phyloP scores from a whole-genome alignment of 495 filamentous ascomycete genomes.

The Opeltia flavorubescens region DNA sequence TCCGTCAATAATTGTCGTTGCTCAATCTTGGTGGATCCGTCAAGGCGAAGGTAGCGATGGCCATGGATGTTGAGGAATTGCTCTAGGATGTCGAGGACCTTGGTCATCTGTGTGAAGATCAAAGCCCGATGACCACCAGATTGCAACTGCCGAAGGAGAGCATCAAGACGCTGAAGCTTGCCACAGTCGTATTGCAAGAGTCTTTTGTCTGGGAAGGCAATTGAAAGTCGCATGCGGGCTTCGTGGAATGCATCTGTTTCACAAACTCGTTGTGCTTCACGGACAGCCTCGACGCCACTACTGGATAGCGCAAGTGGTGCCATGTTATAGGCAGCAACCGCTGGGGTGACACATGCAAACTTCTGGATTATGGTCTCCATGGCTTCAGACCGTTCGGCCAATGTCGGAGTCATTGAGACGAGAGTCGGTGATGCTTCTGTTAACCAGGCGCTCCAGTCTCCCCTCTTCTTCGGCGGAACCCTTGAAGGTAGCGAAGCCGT shows the following conservation, averaged over 20 bases:
- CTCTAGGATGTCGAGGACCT: conserved; percentile 93
- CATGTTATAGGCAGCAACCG: conserved; percentile 68
- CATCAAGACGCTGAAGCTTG: conserved; percentile 84
- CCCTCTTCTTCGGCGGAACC: conserved; percentile 37
- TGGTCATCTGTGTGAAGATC: conserved; percentile 99
- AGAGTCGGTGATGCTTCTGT: conserved; percentile 55
- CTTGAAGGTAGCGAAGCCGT: conserved; percentile 37
- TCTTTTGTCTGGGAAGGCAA: conserved; percentile 92
- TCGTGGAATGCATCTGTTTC: conserved; percentile 82
- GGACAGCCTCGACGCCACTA: conserved; percentile 44
- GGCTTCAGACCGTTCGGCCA: conserved; percentile 53
- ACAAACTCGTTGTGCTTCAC: conserved; percentile 36
- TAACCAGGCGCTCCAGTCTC: conserved; percentile 54
- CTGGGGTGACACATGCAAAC: conserved; percentile 83
- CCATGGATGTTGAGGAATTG: conserved; percentile 97
- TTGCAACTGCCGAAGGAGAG: conserved; percentile 74
- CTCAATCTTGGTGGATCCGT: conserved; percentile 88
- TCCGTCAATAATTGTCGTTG: conserved; percentile 92
- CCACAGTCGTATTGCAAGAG: conserved; percentile 96
- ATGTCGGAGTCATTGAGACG: conserved; percentile 53
- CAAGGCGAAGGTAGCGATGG: conserved; percentile 88
- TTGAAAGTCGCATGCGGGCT: conserved; percentile 78
- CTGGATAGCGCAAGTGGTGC: conserved; percentile 35
- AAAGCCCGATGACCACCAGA: conserved; percentile 82
- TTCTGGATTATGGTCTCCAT: conserved; percentile 67